Evolutionary conservation across 164 flowering plant genomes (phyloP), one percentile per base, ranked within the genome.

Genomic region (Magnolia sinica): DNA sequence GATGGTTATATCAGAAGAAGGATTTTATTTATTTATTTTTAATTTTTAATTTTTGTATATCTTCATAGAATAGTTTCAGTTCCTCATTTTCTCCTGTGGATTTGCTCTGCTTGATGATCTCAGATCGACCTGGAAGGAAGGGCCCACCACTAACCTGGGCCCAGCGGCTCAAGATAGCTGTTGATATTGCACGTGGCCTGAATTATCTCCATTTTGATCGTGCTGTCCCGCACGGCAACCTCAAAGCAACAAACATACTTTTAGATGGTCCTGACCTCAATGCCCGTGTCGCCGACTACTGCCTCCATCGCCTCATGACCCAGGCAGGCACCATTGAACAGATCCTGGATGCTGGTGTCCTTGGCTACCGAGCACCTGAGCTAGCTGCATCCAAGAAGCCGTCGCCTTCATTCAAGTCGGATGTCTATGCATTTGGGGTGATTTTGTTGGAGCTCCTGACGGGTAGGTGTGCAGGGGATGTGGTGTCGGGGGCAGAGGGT

Each of bases 151-250:
- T 93, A 45, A 64, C 91, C 6, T 94, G 98, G 98, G 78, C 84
- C 23, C 98, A 91, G 68, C 87, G 99, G 80, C 93, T 94, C 65
- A 96, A 96, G 78, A 89, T 96, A 72, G 95, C 98, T 0, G 97
- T 93, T 29, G 99, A 96, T 76, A 85, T 93, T 69, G 99, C 98
- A 63, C 98, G 98, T 64, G 98, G 99, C 81, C 90, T 96, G 80
- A 94, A 94, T 81, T 92, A 96, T 83, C 98, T 96, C 83, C 99
- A 96, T 86, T 93, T 96, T 73, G 99, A 96, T 78, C 93, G 99
- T 13, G 93, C 91, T 59, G 85, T 93, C 45, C 98, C 97, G 1
- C 99, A 96, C 31, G 98, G 99, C 6, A 96, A 96, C 89, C 92
- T 96, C 31, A 96, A 96, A 84, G 90, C 99, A 67, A 88, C 96